Evolutionary conservation across 2,329 filamentous ascomycete genomes (phyloP).

Genomic region (Elsinoe arachidis): DNA sequence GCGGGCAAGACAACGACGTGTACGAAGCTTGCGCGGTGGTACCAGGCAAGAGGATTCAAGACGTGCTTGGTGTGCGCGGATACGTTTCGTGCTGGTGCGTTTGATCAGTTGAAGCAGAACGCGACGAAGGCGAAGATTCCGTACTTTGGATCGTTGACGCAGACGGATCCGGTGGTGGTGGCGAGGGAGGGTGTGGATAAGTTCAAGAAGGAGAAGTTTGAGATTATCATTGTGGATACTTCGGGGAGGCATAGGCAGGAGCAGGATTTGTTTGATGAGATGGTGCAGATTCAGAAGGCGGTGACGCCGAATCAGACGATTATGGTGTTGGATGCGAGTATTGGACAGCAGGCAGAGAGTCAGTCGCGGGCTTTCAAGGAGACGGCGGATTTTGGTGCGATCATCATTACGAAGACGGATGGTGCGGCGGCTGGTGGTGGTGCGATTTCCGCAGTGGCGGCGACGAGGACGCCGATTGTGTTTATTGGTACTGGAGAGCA

Average conservation of each 20-base stretch:
- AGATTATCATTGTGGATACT: constrained; percentile 97
- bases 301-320: constrained; percentile 93
- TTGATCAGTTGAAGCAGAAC: constrained; percentile 98
- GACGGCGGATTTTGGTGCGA: constrained; percentile 91
- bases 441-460: constrained; percentile 93
- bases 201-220: constrained; percentile 97
- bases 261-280: constrained; percentile 89
- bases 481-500: constrained; percentile 98
- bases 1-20: constrained; percentile 97
- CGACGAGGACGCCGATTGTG: constrained; percentile 92
- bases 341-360: constrained; percentile 89
- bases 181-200: constrained; percentile 94
- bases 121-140: constrained; percentile 98
- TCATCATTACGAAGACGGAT: constrained; percentile 98
- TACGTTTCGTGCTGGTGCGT: constrained; percentile 96
- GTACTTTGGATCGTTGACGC: constrained; percentile 92
- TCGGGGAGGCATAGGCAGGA: constrained; percentile 93
- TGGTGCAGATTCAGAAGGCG: constrained; percentile 90
- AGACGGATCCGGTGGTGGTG: constrained; percentile 90
- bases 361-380: constrained; percentile 97
- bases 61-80: constrained; percentile 93
- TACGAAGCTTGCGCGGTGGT: constrained; percentile 92
- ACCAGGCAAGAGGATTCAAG: constrained; percentile 87
- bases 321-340: constrained; percentile 94
- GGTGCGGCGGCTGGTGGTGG: constrained; percentile 92